Evolutionary conservation across 2,329 filamentous ascomycete genomes (phyloP).

Genomic region (Phoma herbarum): DNA sequence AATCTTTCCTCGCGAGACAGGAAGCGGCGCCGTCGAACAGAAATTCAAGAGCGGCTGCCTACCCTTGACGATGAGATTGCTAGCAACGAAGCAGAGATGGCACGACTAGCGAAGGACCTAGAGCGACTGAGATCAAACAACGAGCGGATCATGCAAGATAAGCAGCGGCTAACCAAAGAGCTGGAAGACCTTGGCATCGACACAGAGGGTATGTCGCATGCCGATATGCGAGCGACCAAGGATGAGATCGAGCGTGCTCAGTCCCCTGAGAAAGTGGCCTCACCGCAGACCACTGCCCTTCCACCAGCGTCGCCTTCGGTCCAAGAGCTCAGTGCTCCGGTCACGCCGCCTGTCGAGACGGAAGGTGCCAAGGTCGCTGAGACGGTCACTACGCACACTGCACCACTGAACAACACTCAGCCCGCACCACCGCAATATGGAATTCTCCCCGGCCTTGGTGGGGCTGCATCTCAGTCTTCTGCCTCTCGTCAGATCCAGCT

Average conservation of each 20-base stretch:
- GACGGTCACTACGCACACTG: neutral
- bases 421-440: constrained; percentile 2
- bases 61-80: constrained; percentile 57
- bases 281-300: neutral
- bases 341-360: neutral
- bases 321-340: neutral
- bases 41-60: constrained; percentile 60
- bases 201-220: constrained; percentile 57
- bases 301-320: neutral
- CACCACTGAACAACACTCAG: constrained; percentile 1
- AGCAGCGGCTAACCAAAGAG: constrained; percentile 57
- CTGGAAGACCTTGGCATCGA: constrained; percentile 59
- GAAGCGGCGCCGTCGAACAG: constrained; percentile 53
- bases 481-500: neutral
- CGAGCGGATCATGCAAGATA: constrained; percentile 52
- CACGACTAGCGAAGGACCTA: constrained; percentile 56
- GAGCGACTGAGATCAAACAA: constrained; percentile 52
- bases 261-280: constrained; percentile 20
- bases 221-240: constrained; percentile 55
- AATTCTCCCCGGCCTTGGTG: constrained; percentile 30
- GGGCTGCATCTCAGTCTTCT: neutral
- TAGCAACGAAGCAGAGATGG: constrained; percentile 50
- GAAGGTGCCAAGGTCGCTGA: neutral
- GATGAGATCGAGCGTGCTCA: constrained; percentile 48
- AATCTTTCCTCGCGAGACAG: constrained; percentile 18